Percentiles rank a stretch among this genome's conserved stretches.
These are phyloP conservation scores for Choanephora cucurbitarum DNA, from an alignment of 371 early-diverging fungal genomes.

Conservation along the genomic window DNA sequence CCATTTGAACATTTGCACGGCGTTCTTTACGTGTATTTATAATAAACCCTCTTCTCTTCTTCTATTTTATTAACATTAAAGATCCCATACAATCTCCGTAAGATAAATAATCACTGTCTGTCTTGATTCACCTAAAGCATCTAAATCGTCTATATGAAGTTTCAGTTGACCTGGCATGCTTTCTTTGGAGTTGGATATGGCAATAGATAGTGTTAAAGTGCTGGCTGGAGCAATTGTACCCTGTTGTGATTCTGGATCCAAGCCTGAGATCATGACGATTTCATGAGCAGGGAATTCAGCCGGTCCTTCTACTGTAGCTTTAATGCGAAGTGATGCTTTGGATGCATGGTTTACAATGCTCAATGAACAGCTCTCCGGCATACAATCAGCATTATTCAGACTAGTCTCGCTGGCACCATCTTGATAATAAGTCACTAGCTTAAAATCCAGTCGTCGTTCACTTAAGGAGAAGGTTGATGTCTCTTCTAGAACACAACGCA, in stretches of 20 bases:
- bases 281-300: conserved; percentile 73
- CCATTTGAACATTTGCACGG: too few species aligned
- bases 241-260: conserved; percentile 50
- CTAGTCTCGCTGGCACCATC: conserved; percentile 50
- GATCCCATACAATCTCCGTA: conserved; percentile 60
- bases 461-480: conserved; percentile 68
- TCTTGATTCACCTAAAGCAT: conserved; percentile 63
- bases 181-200: conserved; percentile 63
- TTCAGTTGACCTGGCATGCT: conserved; percentile 82
- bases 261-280: conserved; percentile 55
- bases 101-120: conserved; percentile 70
- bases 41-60: conserved; percentile 13
- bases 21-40: not conserved
- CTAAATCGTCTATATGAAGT: conserved; percentile 70
- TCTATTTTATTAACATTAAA: conserved; percentile 21
- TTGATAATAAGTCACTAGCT: conserved; percentile 42
- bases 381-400: conserved; percentile 27
- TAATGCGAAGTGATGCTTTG: conserved; percentile 67
- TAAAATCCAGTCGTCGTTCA: conserved; percentile 66
- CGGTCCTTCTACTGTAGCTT: conserved; percentile 71
- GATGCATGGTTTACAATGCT: conserved; percentile 66
- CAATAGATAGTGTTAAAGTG: conserved; percentile 55
- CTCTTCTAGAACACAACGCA: conserved; percentile 69
- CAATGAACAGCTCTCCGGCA: conserved; percentile 47
- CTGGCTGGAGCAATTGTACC: conserved; percentile 65